Conservation (phyloP, 2,329 filamentous ascomycete species). For the Aspergillus fructus region DNA sequence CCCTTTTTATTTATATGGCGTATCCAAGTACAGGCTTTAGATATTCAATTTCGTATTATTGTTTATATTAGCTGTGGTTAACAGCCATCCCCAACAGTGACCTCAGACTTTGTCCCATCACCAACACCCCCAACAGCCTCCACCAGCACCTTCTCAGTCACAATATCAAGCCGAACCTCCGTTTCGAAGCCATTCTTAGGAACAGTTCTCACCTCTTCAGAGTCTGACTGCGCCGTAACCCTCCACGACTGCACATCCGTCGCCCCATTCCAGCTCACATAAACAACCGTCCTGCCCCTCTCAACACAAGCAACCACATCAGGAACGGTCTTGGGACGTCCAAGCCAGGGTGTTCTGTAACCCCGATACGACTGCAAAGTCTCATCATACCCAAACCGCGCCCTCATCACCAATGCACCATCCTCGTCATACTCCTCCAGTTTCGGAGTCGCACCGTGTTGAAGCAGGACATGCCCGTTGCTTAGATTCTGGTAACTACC, state of each 20-base stretch:
- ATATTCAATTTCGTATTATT: too few species aligned
- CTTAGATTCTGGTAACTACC: not conserved
- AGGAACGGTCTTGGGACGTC: not conserved
- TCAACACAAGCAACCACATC: not conserved
- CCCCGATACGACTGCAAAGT: not conserved
- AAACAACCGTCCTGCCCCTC: slow-evolving; percentile 21
- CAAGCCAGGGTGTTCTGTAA: slow-evolving; percentile 5
- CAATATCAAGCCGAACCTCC: not conserved
- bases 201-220: not conserved
- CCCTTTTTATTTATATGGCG: too few species aligned
- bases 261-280: slow-evolving; percentile 43
- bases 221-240: not conserved
- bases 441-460: not conserved
- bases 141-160: not conserved
- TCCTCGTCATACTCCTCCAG: not conserved
- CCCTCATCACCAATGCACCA: not conserved
- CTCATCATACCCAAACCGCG: not conserved
- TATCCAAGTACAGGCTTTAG: too few species aligned
- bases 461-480: not conserved
- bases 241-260: slow-evolving; percentile 30
- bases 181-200: not conserved
- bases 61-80: too few species aligned
- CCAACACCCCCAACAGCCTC: not conserved
- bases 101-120: not conserved
- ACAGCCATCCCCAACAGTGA: not conserved